Evolutionary conservation across 129 eudicot species (phyloP), one percentile per base, ranked within the genome.

Genomic region (Arctium minus): DNA sequence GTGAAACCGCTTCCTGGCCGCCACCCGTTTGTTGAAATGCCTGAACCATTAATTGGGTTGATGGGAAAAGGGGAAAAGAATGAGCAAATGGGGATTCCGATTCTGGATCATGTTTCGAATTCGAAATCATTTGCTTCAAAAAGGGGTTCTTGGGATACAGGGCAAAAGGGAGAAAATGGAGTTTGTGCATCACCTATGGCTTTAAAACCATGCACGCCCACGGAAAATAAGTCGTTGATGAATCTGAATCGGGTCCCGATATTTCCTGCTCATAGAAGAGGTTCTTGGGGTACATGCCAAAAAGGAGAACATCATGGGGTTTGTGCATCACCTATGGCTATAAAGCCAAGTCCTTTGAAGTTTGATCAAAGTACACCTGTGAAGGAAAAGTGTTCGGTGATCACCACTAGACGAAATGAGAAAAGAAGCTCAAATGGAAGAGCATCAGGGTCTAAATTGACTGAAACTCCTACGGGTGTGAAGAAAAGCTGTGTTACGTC

Each of bases 1-100:
- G 90, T 95, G 0, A 96, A 91, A 77, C 97, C 94, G 9, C 60
- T 96, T 15, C 97, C 95, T 6, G 99, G 99, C 0, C 83, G 99
- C 38, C 99, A 93, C 84, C 98, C 97, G 32, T 81, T 96, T 48
- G 76, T 96, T 60, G 97, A 92, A 9, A 87, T 90, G 22, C 99
- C 99, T 18, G 92, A 96, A 79, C 95, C 95, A 0, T 69, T 95
- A 37, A 86, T 87, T 84, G 90, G 89, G 29, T 76, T 92, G 46
- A 83, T 90, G n/a, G 76, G 5, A 15, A 89, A 88, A 71, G 89
- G 84, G 6, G 89, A 88, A 15, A 87, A 50, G 33, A 68, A 18
- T 72, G 89, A 86, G 5, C 56, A 72, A 38, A 88, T 79, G 37
- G 56, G 18, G 3, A 18, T 53, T 11, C 2, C 37, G 73, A 38